Conservation (phyloP, 768 basidiomycete genomes). For the Leccinum fibrillosum region DNA sequence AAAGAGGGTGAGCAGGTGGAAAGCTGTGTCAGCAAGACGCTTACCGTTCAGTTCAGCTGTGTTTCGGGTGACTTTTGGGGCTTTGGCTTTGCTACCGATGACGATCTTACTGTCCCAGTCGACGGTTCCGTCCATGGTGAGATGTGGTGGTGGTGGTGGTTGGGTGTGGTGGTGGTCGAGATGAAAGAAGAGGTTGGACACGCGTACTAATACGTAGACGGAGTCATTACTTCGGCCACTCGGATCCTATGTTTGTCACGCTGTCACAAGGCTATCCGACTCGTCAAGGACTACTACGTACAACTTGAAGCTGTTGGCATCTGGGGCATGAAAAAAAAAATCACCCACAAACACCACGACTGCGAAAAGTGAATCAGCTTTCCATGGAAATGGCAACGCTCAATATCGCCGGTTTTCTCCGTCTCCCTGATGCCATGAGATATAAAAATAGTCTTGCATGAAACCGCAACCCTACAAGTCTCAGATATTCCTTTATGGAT, state of each 20-base stretch:
- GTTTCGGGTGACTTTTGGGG: slow-evolving; percentile 62
- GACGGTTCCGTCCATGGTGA: slow-evolving; percentile 41
- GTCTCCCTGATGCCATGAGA: background rate
- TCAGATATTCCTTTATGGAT: background rate
- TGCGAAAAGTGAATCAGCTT: background rate
- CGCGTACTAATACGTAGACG: background rate
- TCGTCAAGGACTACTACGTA: too few species aligned
- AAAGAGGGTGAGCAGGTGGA: slow-evolving; percentile 14
- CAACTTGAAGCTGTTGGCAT: too few species aligned
- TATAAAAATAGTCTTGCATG: background rate
- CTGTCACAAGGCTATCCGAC: background rate
- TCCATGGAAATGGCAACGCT: background rate
- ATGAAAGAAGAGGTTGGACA: background rate
- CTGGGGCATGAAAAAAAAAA: too few species aligned
- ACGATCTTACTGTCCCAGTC: slow-evolving; percentile 75
- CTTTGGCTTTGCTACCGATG: slow-evolving; percentile 66
- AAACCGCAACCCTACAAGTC: background rate
- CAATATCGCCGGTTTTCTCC: background rate
- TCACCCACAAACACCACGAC: too few species aligned
- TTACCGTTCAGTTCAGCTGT: slow-evolving; percentile 54
- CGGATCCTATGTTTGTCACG: background rate
- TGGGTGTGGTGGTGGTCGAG: slow-evolving; percentile 14
- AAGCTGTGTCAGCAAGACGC: background rate
- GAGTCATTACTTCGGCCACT: background rate
- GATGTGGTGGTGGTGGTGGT: background rate